phyloP scores from a whole-genome alignment of 1,139 yeast species.

The Dujonia santamariae region DNA sequence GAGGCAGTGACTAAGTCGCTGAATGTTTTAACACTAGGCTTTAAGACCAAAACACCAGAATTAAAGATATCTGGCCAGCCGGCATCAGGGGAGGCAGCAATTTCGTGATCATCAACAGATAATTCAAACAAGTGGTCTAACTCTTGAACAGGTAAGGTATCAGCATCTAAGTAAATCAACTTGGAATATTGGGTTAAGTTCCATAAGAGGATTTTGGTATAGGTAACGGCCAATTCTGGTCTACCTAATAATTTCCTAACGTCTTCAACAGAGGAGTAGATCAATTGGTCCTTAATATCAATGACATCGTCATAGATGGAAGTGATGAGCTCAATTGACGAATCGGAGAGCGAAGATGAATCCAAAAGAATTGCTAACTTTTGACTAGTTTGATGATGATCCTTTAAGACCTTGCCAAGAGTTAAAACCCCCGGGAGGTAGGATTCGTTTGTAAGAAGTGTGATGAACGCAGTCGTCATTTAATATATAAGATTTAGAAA shows the following conservation, averaged over 20 bases:
- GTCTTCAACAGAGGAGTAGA: conserved; percentile 19
- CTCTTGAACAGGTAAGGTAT: conserved; percentile 24
- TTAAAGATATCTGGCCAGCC: conserved; percentile 41
- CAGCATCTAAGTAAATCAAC: conserved; percentile 29
- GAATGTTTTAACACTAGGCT: conserved; percentile 19
- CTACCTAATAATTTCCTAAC: conserved; percentile 22
- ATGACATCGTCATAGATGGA: conserved; percentile 24
- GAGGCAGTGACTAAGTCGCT: conserved; percentile 17
- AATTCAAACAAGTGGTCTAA: conserved; percentile 24
- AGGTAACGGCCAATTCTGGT: conserved; percentile 26
- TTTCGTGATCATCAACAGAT: conserved; percentile 12
- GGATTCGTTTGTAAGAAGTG: conserved; percentile 27
- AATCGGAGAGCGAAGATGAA: conserved; percentile 14
- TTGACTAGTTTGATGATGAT: conserved; percentile 16
- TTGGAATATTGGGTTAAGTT: conserved; percentile 20
- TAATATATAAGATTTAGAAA: too few relatives aligned
- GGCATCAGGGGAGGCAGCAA: conserved; percentile 31
- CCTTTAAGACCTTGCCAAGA: conserved; percentile 21
- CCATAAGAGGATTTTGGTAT: conserved; percentile 28
- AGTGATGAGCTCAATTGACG: conserved; percentile 16
- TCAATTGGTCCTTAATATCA: conserved; percentile 19
- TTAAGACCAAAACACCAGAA: conserved; percentile 29
- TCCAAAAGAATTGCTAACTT: conserved; percentile 23
- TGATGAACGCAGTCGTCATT: conserved; percentile 25
- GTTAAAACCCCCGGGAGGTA: conserved; percentile 32